Conservation (phyloP, 306 rosid genomes). For the Medicago arabica region DNA sequence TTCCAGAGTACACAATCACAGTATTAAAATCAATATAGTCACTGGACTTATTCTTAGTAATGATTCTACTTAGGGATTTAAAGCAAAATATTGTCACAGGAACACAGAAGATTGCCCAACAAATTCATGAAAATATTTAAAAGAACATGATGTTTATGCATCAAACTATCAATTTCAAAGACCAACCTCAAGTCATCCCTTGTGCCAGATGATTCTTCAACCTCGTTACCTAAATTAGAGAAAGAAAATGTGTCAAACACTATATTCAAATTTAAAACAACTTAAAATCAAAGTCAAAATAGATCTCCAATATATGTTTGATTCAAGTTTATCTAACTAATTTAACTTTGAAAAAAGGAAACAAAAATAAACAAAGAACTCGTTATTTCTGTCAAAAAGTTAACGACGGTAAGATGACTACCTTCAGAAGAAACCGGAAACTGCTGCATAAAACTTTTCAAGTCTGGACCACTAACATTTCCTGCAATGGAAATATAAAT, state of each 20-base stretch:
- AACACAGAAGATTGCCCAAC: background rate
- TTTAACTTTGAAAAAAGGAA: background rate
- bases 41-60: background rate
- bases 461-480: constrained; percentile 73
- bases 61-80: constrained; percentile 15
- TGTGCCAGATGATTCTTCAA: constrained; percentile 54
- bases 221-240: constrained; percentile 56
- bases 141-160: constrained; percentile 18
- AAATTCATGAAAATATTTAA: constrained; percentile 21
- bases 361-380: background rate
- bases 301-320: constrained; percentile 3
- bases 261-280: constrained; percentile 3
- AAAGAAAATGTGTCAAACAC: constrained; percentile 35
- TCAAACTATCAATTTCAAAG: constrained; percentile 20
- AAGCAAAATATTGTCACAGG: constrained; percentile 22
- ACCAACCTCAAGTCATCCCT: constrained; percentile 60
- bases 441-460: constrained; percentile 85
- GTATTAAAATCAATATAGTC: background rate
- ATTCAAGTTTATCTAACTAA: constrained; percentile 11
- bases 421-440: constrained; percentile 76
- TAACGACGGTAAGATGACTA: constrained; percentile 50
- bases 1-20: too few relatives aligned
- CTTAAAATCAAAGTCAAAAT: constrained; percentile 24
- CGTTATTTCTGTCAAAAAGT: constrained; percentile 18
- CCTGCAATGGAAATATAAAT: constrained; percentile 47